These are phyloP conservation scores for Pseudozyma sp. DNA, from an alignment of 1,284 basidiomycete species.

Conservation along the genomic window DNA sequence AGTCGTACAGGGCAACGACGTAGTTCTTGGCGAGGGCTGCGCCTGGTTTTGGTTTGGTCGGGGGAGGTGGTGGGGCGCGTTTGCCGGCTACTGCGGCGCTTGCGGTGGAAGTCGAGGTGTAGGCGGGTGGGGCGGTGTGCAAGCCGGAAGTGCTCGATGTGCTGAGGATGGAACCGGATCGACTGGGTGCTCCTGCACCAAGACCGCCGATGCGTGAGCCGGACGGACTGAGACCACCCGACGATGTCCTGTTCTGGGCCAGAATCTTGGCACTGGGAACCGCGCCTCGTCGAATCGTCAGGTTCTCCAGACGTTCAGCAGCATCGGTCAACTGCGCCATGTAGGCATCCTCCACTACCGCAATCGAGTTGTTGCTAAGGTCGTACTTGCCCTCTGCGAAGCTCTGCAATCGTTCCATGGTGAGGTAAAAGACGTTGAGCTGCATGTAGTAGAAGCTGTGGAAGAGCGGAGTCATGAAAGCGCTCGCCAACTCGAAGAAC, in stretches of 20 bases:
- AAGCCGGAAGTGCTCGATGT: not conserved
- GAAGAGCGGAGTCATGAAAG: slow-evolving; percentile 95
- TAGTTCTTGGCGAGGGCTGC: slow-evolving; percentile 75
- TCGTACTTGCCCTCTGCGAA: slow-evolving; percentile 87
- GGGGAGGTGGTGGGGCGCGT: slow-evolving; percentile 85
- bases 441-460: slow-evolving; percentile 99
- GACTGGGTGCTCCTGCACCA: slow-evolving; percentile 35
- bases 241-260: slow-evolving; percentile 27
- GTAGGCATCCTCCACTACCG: slow-evolving; percentile 79
- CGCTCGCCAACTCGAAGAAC: slow-evolving; percentile 86
- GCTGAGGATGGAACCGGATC: slow-evolving; percentile 27
- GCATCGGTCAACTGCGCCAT: slow-evolving; percentile 83
- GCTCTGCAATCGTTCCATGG: slow-evolving; percentile 89
- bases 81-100: slow-evolving; percentile 71
- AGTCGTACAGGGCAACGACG: slow-evolving; percentile 95
- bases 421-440: slow-evolving; percentile 89
- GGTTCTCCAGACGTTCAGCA: slow-evolving; percentile 72
- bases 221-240: slow-evolving; percentile 19
- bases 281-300: slow-evolving; percentile 59
- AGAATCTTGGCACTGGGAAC: slow-evolving; percentile 53
- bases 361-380: slow-evolving; percentile 74
- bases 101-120: slow-evolving; percentile 8
- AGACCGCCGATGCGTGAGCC: slow-evolving; percentile 32
- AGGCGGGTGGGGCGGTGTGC: slow-evolving; percentile 27
- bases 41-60: slow-evolving; percentile 82